Conservation (phyloP, 2,329 filamentous ascomycete genomes). For the Cladosporium sp. region DNA sequence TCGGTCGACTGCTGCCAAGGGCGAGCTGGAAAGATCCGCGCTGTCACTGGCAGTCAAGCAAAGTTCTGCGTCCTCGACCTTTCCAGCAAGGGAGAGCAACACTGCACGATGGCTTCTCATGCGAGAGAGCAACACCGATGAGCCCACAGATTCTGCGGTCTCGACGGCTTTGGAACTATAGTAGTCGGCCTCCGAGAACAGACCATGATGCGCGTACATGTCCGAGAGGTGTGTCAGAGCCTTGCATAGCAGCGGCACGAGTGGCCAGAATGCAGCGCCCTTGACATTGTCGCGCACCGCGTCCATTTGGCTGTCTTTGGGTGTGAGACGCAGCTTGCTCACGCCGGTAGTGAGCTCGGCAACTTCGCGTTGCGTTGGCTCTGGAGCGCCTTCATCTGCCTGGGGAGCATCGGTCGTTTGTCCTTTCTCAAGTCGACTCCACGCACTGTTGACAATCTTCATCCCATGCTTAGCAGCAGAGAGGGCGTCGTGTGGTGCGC, state of each 20-base stretch:
- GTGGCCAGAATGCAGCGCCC: slow-evolving; percentile 72
- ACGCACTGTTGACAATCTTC: slow-evolving; percentile 25
- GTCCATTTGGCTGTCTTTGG: slow-evolving; percentile 28
- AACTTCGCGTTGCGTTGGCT: slow-evolving; percentile 7
- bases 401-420: background rate
- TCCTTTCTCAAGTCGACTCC: slow-evolving; percentile 17
- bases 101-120: slow-evolving; percentile 21
- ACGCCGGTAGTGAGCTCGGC: slow-evolving; percentile 22
- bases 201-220: slow-evolving; percentile 77
- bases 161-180: slow-evolving; percentile 81
- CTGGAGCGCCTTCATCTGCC: background rate
- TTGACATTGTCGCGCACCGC: slow-evolving; percentile 37
- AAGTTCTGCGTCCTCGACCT: slow-evolving; percentile 28
- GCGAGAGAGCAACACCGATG: slow-evolving; percentile 16
- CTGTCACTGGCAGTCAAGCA: slow-evolving; percentile 20
- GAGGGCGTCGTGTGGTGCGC: slow-evolving; percentile 21
- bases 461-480: slow-evolving; percentile 26
- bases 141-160: slow-evolving; percentile 53
- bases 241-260: slow-evolving; percentile 69
- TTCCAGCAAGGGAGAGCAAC: slow-evolving; percentile 22
- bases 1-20: slow-evolving; percentile 18
- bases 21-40: slow-evolving; percentile 6
- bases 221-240: slow-evolving; percentile 70
- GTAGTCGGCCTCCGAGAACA: slow-evolving; percentile 83
- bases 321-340: slow-evolving; percentile 33